Conservation (phyloP, 2,329 filamentous ascomycete species). For the Cladosporium sp. region DNA sequence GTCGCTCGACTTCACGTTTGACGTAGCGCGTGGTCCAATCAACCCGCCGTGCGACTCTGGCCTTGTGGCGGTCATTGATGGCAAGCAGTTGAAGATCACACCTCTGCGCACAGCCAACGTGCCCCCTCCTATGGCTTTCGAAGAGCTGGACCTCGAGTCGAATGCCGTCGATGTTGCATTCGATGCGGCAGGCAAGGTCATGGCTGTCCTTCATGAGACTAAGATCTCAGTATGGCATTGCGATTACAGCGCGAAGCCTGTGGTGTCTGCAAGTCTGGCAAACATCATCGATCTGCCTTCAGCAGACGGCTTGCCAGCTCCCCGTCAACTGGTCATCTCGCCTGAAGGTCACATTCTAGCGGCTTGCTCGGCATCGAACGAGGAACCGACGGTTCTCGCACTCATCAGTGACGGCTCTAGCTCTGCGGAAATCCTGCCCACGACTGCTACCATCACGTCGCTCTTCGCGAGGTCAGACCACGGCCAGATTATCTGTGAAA, state of each 20-base stretch:
- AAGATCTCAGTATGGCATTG: constrained; percentile 68
- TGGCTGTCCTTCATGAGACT: constrained; percentile 68
- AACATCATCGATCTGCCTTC: constrained; percentile 9
- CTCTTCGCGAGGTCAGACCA: constrained; percentile 6
- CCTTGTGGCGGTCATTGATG: constrained; percentile 75
- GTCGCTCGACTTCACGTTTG: constrained; percentile 61
- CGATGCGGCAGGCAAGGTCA: constrained; percentile 56
- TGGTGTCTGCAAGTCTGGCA: constrained; percentile 37
- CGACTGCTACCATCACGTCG: neutral
- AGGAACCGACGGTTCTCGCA: constrained; percentile 11
- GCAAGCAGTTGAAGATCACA: constrained; percentile 74
- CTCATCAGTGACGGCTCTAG: neutral
- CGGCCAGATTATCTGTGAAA: constrained; percentile 4
- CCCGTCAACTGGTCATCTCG: constrained; percentile 47
- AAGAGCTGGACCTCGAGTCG: constrained; percentile 61
- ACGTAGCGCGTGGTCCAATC: constrained; percentile 65
- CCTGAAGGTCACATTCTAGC: constrained; percentile 35
- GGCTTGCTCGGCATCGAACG: constrained; percentile 21
- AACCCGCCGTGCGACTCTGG: constrained; percentile 65
- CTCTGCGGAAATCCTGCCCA: neutral
- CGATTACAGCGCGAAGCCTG: constrained; percentile 55
- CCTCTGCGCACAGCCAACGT: constrained; percentile 79
- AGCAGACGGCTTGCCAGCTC: neutral
- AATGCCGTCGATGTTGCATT: constrained; percentile 73
- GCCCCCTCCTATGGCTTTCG: constrained; percentile 87